phyloP scores from a whole-genome alignment of 768 basidiomycete species.

The Nidula microcarpa region DNA sequence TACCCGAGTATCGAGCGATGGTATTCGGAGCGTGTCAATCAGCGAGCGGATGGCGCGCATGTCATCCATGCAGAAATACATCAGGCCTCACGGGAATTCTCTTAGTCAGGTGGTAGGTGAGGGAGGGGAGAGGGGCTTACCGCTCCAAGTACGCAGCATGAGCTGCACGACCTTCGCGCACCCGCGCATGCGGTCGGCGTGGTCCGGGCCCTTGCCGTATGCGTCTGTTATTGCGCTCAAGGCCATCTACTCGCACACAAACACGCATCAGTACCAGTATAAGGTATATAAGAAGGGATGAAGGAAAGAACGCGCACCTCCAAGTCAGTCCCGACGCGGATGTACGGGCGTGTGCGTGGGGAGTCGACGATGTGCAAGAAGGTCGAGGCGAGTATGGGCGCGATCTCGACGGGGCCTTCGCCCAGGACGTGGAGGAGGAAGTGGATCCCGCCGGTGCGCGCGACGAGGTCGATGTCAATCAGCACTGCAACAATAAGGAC shows the following conservation, averaged over 20 bases:
- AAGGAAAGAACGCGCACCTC: constrained; percentile 57
- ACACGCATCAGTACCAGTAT: no score
- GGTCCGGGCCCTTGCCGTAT: constrained; percentile 78
- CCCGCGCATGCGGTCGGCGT: constrained; percentile 76
- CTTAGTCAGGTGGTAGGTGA: neutral
- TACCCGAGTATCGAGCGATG: constrained; percentile 83
- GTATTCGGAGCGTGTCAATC: constrained; percentile 83
- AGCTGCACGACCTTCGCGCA: constrained; percentile 75
- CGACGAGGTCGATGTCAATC: constrained; percentile 81
- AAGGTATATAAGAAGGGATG: no score
- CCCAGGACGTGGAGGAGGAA: constrained; percentile 82
- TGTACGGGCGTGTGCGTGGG: constrained; percentile 74
- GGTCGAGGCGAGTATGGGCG: constrained; percentile 71
- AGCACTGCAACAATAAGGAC: constrained; percentile 50
- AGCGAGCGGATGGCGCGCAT: constrained; percentile 83
- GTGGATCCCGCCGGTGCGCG: constrained; percentile 79
- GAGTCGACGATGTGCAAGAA: constrained; percentile 85
- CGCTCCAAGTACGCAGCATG: constrained; percentile 92
- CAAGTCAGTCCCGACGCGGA: constrained; percentile 81
- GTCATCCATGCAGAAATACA: constrained; percentile 92
- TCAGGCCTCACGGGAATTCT: constrained; percentile 52
- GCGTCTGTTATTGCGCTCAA: constrained; percentile 90
- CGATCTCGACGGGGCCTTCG: constrained; percentile 86
- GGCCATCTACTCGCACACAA: constrained; percentile 53
- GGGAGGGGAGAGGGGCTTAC: constrained; percentile 40